These are phyloP conservation scores for Cinnamomum chago DNA, from an alignment of 164 flowering plant genomes.

Conservation along the genomic window DNA sequence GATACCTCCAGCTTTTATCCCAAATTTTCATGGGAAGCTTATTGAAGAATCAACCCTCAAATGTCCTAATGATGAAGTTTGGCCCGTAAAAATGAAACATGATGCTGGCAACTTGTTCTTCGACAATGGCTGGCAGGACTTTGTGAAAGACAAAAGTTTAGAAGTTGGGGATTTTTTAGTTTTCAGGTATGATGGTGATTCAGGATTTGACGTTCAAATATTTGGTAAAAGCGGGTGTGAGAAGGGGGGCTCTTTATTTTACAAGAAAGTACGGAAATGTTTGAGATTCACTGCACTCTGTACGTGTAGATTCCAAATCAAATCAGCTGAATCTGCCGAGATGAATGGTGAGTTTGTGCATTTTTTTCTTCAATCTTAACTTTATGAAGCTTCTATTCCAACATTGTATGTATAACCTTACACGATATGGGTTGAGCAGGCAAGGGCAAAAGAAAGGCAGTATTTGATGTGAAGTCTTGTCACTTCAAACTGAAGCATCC, in stretches of 20 bases:
- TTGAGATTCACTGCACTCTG: background rate
- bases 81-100: constrained; percentile 20
- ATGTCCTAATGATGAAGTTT: constrained; percentile 10
- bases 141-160: constrained; percentile 15
- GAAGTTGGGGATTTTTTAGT: constrained; percentile 23
- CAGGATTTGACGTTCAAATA: constrained; percentile 17
- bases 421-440: background rate
- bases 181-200: constrained; percentile 18
- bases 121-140: constrained; percentile 23
- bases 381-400: background rate
- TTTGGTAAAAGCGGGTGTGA: constrained; percentile 25
- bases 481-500: constrained; percentile 2
- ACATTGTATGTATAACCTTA: background rate
- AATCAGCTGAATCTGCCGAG: too few species aligned
- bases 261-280: background rate
- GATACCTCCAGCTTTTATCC: constrained; percentile 29
- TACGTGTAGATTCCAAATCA: background rate
- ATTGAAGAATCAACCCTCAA: constrained; percentile 16
- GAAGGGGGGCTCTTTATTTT: background rate
- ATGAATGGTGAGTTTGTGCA: constrained; percentile 7
- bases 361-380: background rate
- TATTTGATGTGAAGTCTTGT: constrained; percentile 2
- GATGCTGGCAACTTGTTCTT: constrained; percentile 10
- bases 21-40: constrained; percentile 3
- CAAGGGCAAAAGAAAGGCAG: background rate